A percentile compares a stretch with the other conserved stretches of the same genome.
phyloP scores from a whole-genome alignment of 179 eudicot species.

The Camellia oleifera region DNA sequence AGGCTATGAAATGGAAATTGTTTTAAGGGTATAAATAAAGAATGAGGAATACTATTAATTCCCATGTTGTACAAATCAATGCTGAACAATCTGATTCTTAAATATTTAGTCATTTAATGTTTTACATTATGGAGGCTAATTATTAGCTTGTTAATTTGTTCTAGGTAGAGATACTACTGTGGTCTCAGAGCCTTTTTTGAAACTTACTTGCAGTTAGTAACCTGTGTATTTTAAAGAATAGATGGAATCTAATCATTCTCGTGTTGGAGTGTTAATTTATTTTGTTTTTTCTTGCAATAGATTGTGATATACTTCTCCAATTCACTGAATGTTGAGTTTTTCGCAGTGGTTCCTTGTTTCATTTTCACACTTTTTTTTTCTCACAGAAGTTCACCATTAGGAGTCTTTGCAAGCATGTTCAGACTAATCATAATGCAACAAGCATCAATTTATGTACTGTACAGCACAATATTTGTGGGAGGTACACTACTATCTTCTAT shows the following conservation, averaged over 20 bases:
- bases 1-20: too few relatives aligned
- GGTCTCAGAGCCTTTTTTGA: neutral
- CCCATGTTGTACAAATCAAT: too few relatives aligned
- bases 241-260: neutral
- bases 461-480: neutral
- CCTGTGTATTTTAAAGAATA: neutral
- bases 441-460: slow-evolving; percentile 6
- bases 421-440: neutral
- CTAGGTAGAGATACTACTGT: too few relatives aligned
- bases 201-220: neutral
- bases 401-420: slow-evolving; percentile 13
- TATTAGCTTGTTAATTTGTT: too few relatives aligned
- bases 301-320: neutral
- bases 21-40: too few relatives aligned
- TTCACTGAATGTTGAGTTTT: neutral
- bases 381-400: slow-evolving; percentile 5
- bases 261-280: neutral
- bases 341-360: neutral
- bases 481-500: slow-evolving; percentile 8
- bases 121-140: too few relatives aligned
- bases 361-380: neutral
- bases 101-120: too few relatives aligned
- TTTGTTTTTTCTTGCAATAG: neutral
- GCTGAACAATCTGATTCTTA: too few relatives aligned
- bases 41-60: too few relatives aligned